Evolutionary conservation across 768 basidiomycete species (phyloP).

Genomic region (Strobilomyces dryophilus): DNA sequence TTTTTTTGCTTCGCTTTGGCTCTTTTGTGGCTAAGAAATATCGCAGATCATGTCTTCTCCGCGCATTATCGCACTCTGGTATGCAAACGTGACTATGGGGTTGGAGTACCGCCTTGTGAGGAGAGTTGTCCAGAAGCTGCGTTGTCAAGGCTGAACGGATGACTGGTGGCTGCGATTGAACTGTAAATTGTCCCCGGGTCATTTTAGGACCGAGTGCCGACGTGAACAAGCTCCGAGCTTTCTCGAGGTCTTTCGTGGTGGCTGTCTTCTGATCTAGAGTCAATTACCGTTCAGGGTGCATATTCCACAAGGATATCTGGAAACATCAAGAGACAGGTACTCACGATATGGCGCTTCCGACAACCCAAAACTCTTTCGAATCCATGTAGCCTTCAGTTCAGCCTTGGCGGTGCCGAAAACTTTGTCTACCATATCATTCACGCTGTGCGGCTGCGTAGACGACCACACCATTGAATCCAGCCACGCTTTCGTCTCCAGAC

Average conservation of each 20-base stretch:
- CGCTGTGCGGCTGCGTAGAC: conserved; percentile 78
- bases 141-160: conserved; percentile 45
- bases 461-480: conserved; percentile 89
- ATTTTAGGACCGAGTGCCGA: conserved; percentile 6
- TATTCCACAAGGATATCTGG: not conserved
- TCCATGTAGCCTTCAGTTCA: conserved; percentile 66
- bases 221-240: conserved; percentile 54
- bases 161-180: conserved; percentile 1
- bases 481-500: conserved; percentile 55
- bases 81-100: conserved; percentile 82
- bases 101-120: conserved; percentile 57
- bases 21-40: conserved; percentile 18
- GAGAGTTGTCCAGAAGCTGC: conserved; percentile 50
- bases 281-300: not conserved
- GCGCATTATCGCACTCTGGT: conserved; percentile 53
- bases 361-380: conserved; percentile 74
- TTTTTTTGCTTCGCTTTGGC: conserved; percentile 8
- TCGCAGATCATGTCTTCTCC: conserved; percentile 38
- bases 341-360: conserved; percentile 57
- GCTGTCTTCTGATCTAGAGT: conserved; percentile 19
- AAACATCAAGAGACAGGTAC: conserved; percentile 19
- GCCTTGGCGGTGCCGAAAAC: conserved; percentile 46
- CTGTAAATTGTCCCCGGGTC: not conserved
- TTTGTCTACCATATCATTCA: conserved; percentile 65
- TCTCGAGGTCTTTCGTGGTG: conserved; percentile 74